Evolutionary conservation across 192 early-diverging fungal genomes (phyloP).

Genomic region (Backusella luteola): DNA sequence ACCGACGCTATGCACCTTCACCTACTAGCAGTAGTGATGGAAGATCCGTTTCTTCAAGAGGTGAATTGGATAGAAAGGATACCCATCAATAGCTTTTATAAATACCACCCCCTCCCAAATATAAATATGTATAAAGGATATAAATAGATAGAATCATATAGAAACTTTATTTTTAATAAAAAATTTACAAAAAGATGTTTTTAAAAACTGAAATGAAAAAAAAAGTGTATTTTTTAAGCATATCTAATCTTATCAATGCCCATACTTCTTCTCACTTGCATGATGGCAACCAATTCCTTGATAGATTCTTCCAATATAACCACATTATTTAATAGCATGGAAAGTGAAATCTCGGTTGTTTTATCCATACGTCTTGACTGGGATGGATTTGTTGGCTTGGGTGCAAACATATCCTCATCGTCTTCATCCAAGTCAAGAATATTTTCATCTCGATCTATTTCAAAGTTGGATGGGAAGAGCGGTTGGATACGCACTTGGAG

Average conservation of each 20-base stretch:
- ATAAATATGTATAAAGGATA: constrained; percentile 4
- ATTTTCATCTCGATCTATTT: constrained; percentile 38
- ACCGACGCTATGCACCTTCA: background rate
- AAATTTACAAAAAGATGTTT: background rate
- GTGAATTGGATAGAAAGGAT: background rate
- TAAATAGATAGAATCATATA: background rate
- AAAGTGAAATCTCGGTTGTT: constrained; percentile 50
- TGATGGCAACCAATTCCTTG: constrained; percentile 87
- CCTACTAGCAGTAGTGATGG: background rate
- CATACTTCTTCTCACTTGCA: constrained; percentile 74
- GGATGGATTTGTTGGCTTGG: constrained; percentile 23
- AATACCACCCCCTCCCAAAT: background rate
- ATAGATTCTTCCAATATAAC: constrained; percentile 89
- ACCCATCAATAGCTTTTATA: background rate
- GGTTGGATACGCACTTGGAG: constrained; percentile 51
- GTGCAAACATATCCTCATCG: constrained; percentile 38
- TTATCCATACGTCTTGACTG: constrained; percentile 37
- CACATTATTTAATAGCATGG: constrained; percentile 81
- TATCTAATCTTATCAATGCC: constrained; percentile 57
- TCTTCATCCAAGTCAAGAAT: constrained; percentile 41
- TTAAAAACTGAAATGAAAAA: background rate
- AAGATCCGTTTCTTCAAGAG: background rate
- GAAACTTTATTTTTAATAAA: background rate
- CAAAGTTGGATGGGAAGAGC: constrained; percentile 52
- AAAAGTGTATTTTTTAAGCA: background rate